Evolutionary conservation across 495 filamentous ascomycete species (phyloP).

Genomic region (Aspergillus cavernicola): DNA sequence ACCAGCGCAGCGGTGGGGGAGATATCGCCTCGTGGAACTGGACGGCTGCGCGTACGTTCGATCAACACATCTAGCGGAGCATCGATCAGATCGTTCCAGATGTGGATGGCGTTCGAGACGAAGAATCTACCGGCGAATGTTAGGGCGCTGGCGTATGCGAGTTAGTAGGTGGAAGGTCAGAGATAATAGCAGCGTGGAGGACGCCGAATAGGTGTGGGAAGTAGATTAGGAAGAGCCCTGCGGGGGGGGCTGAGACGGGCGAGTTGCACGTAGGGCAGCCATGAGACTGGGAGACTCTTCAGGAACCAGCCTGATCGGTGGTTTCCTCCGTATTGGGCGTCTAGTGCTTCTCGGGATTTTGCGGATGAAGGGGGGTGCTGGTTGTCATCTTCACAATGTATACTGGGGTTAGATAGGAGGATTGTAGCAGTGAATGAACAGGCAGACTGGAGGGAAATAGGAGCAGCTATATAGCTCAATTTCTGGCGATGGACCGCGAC

Average conservation of each 20-base stretch:
- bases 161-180: background rate
- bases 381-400: too few relatives aligned
- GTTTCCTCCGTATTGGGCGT: background rate
- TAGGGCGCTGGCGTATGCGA: conserved; percentile 18
- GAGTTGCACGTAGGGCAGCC: conserved; percentile 32
- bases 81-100: conserved; percentile 44
- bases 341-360: background rate
- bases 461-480: too few relatives aligned
- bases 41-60: conserved; percentile 31
- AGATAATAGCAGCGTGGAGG: conserved; percentile 25
- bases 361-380: too few relatives aligned
- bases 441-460: too few relatives aligned
- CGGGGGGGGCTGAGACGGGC: conserved; percentile 35
- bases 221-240: conserved; percentile 34
- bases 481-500: too few relatives aligned
- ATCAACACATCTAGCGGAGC: conserved; percentile 33
- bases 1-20: conserved; percentile 27
- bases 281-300: background rate
- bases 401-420: too few relatives aligned
- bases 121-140: conserved; percentile 39
- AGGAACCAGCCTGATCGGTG: background rate
- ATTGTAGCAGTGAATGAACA: too few relatives aligned
- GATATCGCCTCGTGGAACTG: conserved; percentile 38
- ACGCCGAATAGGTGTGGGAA: conserved; percentile 37
- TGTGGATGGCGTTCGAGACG: conserved; percentile 36